Percentiles rank a stretch among this genome's conserved stretches.
Evolutionary conservation across 768 basidiomycete genomes (phyloP).

Genomic region (Mycena polygramma): DNA sequence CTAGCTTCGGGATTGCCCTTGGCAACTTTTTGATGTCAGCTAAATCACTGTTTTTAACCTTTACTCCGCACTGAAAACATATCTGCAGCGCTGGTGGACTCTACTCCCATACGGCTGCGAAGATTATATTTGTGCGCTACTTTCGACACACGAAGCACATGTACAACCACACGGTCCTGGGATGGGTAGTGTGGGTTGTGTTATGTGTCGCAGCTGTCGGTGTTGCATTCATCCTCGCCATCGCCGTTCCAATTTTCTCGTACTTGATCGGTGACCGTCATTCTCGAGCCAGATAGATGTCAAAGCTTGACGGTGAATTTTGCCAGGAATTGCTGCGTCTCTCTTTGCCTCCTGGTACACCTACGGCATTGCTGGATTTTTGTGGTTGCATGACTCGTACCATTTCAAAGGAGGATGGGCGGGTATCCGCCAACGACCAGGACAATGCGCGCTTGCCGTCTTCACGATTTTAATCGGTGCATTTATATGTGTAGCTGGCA

Average conservation of each 20-base stretch:
- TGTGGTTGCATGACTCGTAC: slow-evolving; percentile 66
- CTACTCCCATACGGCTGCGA: slow-evolving; percentile 66
- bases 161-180: slow-evolving; percentile 63
- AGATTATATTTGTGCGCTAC: slow-evolving; percentile 64
- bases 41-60: slow-evolving; percentile 22
- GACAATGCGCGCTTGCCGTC: slow-evolving; percentile 52
- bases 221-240: slow-evolving; percentile 61
- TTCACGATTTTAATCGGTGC: slow-evolving; percentile 61
- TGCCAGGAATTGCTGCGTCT: slow-evolving; percentile 58
- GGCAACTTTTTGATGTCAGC: slow-evolving; percentile 63
- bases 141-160: slow-evolving; percentile 64
- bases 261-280: slow-evolving; percentile 54
- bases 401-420: slow-evolving; percentile 53
- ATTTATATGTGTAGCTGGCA: slow-evolving; percentile 67
- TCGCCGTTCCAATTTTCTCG: slow-evolving; percentile 68
- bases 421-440: slow-evolving; percentile 49
- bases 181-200: slow-evolving; percentile 61
- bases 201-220: slow-evolving; percentile 58
- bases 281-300: not conserved
- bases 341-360: slow-evolving; percentile 74
- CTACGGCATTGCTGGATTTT: slow-evolving; percentile 66
- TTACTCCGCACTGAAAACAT: not conserved
- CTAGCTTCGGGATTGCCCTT: slow-evolving; percentile 61
- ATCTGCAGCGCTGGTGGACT: slow-evolving; percentile 55
- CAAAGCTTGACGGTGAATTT: not conserved